Base-by-base conservation (phyloP, 2,329 filamentous ascomycete genomes). In the Aureobasidium sp. region DNA sequence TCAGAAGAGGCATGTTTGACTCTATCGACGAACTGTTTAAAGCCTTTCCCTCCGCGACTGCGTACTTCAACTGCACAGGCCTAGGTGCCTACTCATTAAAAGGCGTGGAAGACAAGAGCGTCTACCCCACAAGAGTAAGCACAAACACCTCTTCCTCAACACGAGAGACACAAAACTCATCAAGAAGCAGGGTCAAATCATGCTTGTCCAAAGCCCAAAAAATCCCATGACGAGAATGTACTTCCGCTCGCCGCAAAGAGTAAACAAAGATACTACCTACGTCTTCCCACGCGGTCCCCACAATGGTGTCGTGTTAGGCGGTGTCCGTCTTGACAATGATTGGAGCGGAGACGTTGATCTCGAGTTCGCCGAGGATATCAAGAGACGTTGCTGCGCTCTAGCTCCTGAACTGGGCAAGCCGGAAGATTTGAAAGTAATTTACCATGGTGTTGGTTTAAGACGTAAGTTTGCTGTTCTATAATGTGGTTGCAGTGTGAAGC, bases 361-460 rank as follows among this genome's bases (percentile, higher is more conserved):
- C 1, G 41, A 61, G 10, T 42, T 61, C n/a, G 59, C 59, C 3
- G 49, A 61, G 11, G 59, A 61, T 11, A 61, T 61, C 34, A 61
- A 61, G 25, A 32, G 21, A 91, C 92, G 87, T 70, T 82, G 58
- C 80, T 81, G 9, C 78, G 81, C 29, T 89, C 85, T 14, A 86
- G 88, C 47, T 86, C 59, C 49, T 5, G 48, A 54, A n/a, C 9
- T 61, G 14, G 59, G 59, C 4, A 45, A 39, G 27, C 59, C 59
- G 1, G 86, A 88, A 70, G 85, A 81, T 29, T 72, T 95, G 62
- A 84, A 86, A 69, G 79, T 95, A 21, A 79, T 95, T 50, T 80
- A 90, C 27, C 90, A 95, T 70, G 87, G 84, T 2, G 90, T 94
- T 13, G 91, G 90, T 0, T 69, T 95, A 66, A 80, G 90, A 61